phyloP scores from a whole-genome alignment of 2,329 filamentous ascomycete genomes.

The Arthrobotrys musiformis region DNA sequence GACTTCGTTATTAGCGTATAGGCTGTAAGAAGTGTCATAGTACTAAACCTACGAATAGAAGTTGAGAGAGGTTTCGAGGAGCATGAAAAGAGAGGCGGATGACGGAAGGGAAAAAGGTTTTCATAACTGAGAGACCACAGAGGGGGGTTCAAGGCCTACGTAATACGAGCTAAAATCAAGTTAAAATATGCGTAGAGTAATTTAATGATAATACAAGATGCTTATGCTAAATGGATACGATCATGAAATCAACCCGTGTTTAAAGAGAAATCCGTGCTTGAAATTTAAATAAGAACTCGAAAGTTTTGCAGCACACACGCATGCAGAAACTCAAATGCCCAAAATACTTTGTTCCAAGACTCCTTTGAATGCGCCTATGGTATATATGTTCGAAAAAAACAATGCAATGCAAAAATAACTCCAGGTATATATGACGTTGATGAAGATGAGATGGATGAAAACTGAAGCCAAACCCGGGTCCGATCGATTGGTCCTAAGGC shows the following conservation, averaged over 20 bases:
- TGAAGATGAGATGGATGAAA: not conserved
- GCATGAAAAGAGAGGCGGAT: not conserved
- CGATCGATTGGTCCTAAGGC: not conserved
- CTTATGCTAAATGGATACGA: not conserved
- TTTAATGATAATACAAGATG: conserved; percentile 21
- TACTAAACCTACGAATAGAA: not conserved
- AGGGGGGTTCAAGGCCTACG: not conserved
- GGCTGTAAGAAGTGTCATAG: not conserved
- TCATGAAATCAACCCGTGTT: not conserved
- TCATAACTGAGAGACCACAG: not conserved
- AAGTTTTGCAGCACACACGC: not conserved
- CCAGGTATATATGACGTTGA: conserved; percentile 24
- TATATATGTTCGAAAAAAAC: conserved; percentile 26
- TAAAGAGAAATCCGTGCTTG: too few relatives aligned
- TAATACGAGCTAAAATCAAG: not conserved
- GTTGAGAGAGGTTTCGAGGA: not conserved
- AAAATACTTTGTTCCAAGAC: conserved; percentile 9
- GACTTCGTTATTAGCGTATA: conserved; percentile 29
- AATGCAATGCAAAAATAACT: conserved; percentile 29
- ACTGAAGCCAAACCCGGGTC: not conserved
- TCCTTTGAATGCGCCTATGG: conserved; percentile 44
- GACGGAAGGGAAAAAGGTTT: not conserved
- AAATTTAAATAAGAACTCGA: not conserved
- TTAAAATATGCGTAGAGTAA: not conserved
- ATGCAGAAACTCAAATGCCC: not conserved